Conservation (phyloP, 2,329 filamentous ascomycete species). For the Coniella lustricola region DNA sequence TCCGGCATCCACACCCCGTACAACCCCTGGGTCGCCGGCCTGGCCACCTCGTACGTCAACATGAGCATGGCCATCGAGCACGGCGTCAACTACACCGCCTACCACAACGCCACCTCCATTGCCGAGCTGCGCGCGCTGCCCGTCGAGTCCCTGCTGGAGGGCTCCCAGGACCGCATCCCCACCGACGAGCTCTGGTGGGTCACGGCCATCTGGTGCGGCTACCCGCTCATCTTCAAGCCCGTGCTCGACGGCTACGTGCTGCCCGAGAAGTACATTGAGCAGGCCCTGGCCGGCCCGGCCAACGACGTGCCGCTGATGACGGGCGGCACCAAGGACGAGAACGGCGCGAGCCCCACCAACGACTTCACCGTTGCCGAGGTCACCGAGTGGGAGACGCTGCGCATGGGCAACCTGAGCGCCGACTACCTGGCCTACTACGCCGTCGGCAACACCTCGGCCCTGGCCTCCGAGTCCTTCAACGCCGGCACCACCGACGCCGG, state of each 20-base stretch:
- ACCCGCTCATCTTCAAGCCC: slow-evolving; percentile 25
- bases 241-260: slow-evolving; percentile 20
- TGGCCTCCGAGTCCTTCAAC: slow-evolving; percentile 22
- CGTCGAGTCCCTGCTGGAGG: slow-evolving; percentile 17
- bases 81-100: slow-evolving; percentile 21
- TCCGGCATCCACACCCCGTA: slow-evolving; percentile 25
- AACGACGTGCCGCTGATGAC: slow-evolving; percentile 30
- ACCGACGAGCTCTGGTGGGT: slow-evolving; percentile 21
- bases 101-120: slow-evolving; percentile 11
- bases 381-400: slow-evolving; percentile 8
- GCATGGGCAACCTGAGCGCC: slow-evolving; percentile 17
- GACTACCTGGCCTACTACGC: slow-evolving; percentile 25
- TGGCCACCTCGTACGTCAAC: slow-evolving; percentile 24
- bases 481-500: slow-evolving; percentile 22
- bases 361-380: slow-evolving; percentile 24
- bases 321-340: slow-evolving; percentile 29
- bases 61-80: slow-evolving; percentile 22
- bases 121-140: slow-evolving; percentile 9
- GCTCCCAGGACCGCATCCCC: slow-evolving; percentile 22
- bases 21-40: slow-evolving; percentile 23
- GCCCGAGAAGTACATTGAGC: slow-evolving; percentile 18
- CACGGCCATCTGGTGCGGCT: slow-evolving; percentile 22
- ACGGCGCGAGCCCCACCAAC: slow-evolving; percentile 20
- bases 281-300: slow-evolving; percentile 21
- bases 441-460: slow-evolving; percentile 18